phyloP scores from a whole-genome alignment of 441 rosid genomes.

The Adansonia rubrostipa region DNA sequence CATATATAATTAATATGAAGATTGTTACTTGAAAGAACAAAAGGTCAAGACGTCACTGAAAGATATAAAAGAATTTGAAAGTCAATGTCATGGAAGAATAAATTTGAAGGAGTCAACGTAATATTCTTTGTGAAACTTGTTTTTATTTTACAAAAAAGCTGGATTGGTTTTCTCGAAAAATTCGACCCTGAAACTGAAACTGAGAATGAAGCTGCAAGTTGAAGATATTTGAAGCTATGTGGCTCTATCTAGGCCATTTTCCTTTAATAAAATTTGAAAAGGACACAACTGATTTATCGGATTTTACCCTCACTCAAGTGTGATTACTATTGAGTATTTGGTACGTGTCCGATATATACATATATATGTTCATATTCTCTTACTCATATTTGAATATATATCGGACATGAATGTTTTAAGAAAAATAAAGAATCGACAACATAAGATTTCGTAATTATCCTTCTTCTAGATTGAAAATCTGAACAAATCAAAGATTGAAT shows the following conservation, averaged over 20 bases:
- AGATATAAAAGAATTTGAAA: not conserved
- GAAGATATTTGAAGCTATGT: not conserved
- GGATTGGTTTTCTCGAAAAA: not conserved
- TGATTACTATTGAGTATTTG: no score
- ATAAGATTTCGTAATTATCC: not conserved
- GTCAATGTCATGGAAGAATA: slow-evolving; percentile 17
- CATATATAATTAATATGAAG: not conserved
- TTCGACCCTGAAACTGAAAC: not conserved
- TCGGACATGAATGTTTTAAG: no score
- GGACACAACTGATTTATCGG: not conserved
- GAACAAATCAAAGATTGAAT: not conserved
- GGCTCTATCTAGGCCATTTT: not conserved
- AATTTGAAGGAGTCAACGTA: not conserved
- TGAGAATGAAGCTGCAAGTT: slow-evolving; percentile 11
- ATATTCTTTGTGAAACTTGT: slow-evolving; percentile 8
- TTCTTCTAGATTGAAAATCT: not conserved
- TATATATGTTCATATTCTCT: no score
- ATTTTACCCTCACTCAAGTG: not conserved
- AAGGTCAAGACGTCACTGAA: not conserved
- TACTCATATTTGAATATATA: no score
- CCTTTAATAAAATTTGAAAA: not conserved
- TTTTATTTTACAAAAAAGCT: slow-evolving; percentile 16
- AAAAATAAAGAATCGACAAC: no score
- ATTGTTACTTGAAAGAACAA: not conserved
- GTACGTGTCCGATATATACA: no score